Evolutionary conservation across 2,329 filamentous ascomycete species (phyloP).

Genomic region (Colletotrichum chrysophilum): DNA sequence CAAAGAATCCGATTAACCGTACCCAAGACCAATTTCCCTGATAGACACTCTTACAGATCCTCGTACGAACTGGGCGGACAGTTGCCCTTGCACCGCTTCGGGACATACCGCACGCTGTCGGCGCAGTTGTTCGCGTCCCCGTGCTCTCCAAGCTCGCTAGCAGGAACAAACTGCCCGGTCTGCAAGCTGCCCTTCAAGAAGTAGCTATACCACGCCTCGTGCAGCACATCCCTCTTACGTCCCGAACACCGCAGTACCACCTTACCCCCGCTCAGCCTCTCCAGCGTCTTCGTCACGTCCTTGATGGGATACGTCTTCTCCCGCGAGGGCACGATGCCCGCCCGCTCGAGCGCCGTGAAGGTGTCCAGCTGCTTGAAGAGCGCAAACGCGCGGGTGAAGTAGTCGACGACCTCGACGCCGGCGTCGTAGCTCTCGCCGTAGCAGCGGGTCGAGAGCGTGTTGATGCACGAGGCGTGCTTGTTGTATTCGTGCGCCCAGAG

Average conservation of each 20-base stretch:
- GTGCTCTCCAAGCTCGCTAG: constrained; percentile 38
- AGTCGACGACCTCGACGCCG: constrained; percentile 50
- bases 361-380: constrained; percentile 49
- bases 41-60: constrained; percentile 5
- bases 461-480: constrained; percentile 77
- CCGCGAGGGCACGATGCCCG: constrained; percentile 40
- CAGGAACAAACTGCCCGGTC: constrained; percentile 52
- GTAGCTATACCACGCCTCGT: constrained; percentile 60
- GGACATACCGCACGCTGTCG: constrained; percentile 42
- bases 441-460: constrained; percentile 69
- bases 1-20: background rate
- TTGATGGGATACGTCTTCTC: constrained; percentile 45
- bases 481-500: constrained; percentile 76
- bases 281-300: constrained; percentile 46
- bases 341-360: constrained; percentile 40
- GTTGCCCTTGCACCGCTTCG: constrained; percentile 35
- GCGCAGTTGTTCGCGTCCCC: constrained; percentile 45
- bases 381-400: constrained; percentile 46
- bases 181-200: constrained; percentile 58
- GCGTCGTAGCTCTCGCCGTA: constrained; percentile 58
- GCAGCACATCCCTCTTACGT: constrained; percentile 40
- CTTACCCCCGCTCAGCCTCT: constrained; percentile 46
- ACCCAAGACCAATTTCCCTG: background rate
- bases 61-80: background rate
- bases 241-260: constrained; percentile 50